Evolutionary conservation across 2,329 filamentous ascomycete genomes (phyloP).

Genomic region (Lasiodiplodia theobromae): DNA sequence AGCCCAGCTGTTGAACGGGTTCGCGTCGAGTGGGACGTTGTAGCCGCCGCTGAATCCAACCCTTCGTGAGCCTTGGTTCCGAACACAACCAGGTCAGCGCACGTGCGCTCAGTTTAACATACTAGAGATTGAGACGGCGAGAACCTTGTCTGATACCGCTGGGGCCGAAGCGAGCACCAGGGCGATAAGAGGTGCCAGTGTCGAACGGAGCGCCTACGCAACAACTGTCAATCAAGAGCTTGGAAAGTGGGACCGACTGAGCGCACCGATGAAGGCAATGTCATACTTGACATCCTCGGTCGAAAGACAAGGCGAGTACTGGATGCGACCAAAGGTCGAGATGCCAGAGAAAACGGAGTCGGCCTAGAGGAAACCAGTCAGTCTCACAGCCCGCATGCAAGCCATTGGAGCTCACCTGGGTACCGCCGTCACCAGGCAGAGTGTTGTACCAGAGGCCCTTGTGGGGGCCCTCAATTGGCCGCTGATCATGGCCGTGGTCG

Average conservation of each 20-base stretch:
- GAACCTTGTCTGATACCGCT: conserved; percentile 87
- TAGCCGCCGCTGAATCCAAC: conserved; percentile 76
- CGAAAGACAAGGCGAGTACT: conserved; percentile 79
- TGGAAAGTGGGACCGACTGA: not conserved
- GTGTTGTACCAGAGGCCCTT: conserved; percentile 82
- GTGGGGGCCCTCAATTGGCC: conserved; percentile 71
- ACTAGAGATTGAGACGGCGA: conserved; percentile 86
- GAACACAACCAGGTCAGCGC: conserved; percentile 24
- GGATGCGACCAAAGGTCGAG: conserved; percentile 81
- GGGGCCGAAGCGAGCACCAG: conserved; percentile 83
- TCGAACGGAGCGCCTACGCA: conserved; percentile 80
- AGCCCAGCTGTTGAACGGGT: conserved; percentile 83
- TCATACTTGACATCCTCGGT: conserved; percentile 76
- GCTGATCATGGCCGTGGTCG: conserved; percentile 63
- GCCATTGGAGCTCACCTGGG: conserved; percentile 64
- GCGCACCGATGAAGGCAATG: conserved; percentile 80
- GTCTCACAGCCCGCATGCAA: not conserved
- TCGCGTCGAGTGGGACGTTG: conserved; percentile 80
- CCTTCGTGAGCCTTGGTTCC: conserved; percentile 56
- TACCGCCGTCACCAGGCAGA: conserved; percentile 83
- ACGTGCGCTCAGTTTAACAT: conserved; percentile 49
- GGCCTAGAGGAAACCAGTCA: conserved; percentile 59
- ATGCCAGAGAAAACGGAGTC: conserved; percentile 91
- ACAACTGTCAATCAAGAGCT: conserved; percentile 4
- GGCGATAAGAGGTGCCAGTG: conserved; percentile 84